phyloP scores from a whole-genome alignment of 192 early-diverging fungal genomes.

The Linnemannia exigua region DNA sequence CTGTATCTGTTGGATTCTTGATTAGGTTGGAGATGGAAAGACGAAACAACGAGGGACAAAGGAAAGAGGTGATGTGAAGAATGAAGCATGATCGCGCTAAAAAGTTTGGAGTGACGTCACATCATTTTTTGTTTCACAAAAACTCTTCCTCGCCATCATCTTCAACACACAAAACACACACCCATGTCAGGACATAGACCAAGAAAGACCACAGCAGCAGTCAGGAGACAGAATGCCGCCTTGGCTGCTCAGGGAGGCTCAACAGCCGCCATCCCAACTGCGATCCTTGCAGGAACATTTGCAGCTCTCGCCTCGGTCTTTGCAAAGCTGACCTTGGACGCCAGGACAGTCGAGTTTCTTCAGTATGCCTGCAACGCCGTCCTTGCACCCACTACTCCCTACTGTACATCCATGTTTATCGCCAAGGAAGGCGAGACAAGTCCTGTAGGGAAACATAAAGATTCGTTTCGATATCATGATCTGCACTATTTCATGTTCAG shows the following conservation, averaged over 20 bases:
- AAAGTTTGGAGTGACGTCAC: not conserved
- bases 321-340: constrained; percentile 82
- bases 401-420: constrained; percentile 40
- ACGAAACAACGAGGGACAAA: not conserved
- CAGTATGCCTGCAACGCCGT: constrained; percentile 41
- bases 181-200: constrained; percentile 48
- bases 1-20: not conserved
- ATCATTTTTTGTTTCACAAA: not conserved
- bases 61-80: not conserved
- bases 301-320: constrained; percentile 85
- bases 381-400: constrained; percentile 38
- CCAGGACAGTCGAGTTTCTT: constrained; percentile 59
- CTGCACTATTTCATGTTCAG: not conserved
- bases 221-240: constrained; percentile 24
- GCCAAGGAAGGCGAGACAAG: constrained; percentile 51
- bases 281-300: constrained; percentile 76
- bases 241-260: constrained; percentile 3
- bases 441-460: constrained; percentile 19
- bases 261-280: constrained; percentile 57
- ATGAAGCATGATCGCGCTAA: not conserved
- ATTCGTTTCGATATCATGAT: not conserved
- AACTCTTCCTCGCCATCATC: not conserved
- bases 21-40: not conserved
- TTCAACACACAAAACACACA: not conserved
- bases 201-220: constrained; percentile 39